A percentile compares a stretch with the other conserved stretches of the same genome.
These are phyloP conservation scores for Capronia epimyces DNA, from an alignment of 2,329 filamentous ascomycete species.

Conservation along the genomic window DNA sequence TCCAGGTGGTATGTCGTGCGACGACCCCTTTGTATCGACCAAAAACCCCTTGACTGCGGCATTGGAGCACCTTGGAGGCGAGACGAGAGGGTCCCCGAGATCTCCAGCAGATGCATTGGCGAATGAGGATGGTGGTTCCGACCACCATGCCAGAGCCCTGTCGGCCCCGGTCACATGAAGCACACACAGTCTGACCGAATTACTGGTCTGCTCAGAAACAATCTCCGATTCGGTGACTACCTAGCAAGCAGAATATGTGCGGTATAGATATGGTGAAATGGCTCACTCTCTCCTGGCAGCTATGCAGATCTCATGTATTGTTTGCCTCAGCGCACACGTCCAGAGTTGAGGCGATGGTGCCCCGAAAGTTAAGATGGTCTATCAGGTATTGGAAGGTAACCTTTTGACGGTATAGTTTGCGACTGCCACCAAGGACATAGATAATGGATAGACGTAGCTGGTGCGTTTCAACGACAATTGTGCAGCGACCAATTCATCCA, in stretches of 20 bases:
- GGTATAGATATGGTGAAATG: conserved; percentile 19
- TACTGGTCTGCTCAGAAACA: background rate
- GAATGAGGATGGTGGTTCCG: background rate
- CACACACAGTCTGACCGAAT: background rate
- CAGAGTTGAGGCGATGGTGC: conserved; percentile 17
- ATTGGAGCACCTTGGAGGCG: conserved; percentile 18
- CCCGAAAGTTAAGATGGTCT: conserved; percentile 3
- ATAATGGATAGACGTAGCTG: background rate
- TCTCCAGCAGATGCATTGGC: background rate
- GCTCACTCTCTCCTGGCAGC: conserved; percentile 22
- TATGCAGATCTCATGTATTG: conserved; percentile 23
- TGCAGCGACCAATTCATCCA: no score
- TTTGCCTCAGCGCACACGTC: conserved; percentile 11
- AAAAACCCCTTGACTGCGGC: conserved; percentile 23
- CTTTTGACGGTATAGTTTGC: conserved; percentile 13
- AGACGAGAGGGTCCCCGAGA: conserved; percentile 1
- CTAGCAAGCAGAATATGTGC: conserved; percentile 14
- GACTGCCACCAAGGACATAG: background rate
- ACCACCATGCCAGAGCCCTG: background rate
- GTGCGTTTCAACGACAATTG: background rate
- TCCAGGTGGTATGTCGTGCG: conserved; percentile 2
- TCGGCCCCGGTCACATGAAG: background rate
- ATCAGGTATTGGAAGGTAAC: conserved; percentile 9
- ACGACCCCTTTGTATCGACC: conserved; percentile 23
- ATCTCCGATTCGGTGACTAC: conserved; percentile 4